phyloP scores from a whole-genome alignment of 805 yeast species.

The Nakazawaea ishiwadae region DNA sequence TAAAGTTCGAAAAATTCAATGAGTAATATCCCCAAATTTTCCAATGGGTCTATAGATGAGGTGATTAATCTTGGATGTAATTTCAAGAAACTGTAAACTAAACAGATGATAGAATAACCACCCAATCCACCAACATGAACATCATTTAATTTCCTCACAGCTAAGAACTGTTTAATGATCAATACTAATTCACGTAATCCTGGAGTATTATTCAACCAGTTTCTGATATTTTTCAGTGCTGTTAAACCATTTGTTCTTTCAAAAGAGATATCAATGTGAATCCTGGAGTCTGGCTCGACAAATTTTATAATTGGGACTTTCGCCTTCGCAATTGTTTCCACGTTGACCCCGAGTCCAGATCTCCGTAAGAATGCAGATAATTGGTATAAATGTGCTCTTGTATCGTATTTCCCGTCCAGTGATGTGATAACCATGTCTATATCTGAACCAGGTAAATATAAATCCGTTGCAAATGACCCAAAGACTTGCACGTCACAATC shows the following conservation, averaged over 20 bases:
- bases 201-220: constrained; percentile 70
- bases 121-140: constrained; percentile 95
- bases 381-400: constrained; percentile 62
- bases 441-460: constrained; percentile 92
- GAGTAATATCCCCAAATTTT: constrained; percentile 79
- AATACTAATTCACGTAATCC: constrained; percentile 80
- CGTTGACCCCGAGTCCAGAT: constrained; percentile 56
- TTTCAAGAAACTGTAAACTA: constrained; percentile 72
- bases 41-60: constrained; percentile 57
- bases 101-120: constrained; percentile 87
- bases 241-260: constrained; percentile 78
- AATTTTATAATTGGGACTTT: constrained; percentile 93
- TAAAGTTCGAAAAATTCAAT: constrained; percentile 91
- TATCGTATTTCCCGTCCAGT: constrained; percentile 50
- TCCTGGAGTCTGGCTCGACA: constrained; percentile 62
- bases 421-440: constrained; percentile 89
- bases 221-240: constrained; percentile 73
- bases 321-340: constrained; percentile 85
- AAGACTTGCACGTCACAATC: constrained; percentile 79
- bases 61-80: constrained; percentile 77
- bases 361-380: constrained; percentile 66
- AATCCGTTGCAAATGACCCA: constrained; percentile 92
- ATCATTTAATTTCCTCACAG: constrained; percentile 72
- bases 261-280: constrained; percentile 86
- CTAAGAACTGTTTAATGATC: constrained; percentile 78